Base-by-base conservation (phyloP, 192 early-diverging fungal species). In the Funneliformis mosseae region DNA sequence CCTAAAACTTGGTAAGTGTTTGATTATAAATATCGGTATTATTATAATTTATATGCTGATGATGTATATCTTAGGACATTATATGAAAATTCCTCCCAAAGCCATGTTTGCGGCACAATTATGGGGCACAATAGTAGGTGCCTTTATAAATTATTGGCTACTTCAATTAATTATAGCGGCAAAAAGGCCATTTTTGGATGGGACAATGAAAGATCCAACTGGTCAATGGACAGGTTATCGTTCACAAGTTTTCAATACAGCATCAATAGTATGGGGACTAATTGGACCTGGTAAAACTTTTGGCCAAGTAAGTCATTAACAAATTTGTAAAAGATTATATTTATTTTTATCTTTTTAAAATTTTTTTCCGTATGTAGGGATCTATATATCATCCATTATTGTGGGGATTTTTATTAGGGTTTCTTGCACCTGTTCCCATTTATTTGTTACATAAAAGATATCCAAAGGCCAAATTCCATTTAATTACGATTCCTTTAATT, bases 61-160 rank as follows among this genome's bases (percentile, higher is more conserved):
- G 5, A 48, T 12, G 9, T 46, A n/a, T n/a, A n/a, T 72, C 27
- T 71, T 73, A 73, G 92, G 91, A 0, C 91, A 92, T 62, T 93
- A 93, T 84, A 88, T 91, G 84, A 93, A 94, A 83, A 89, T 93
- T 27, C 88, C 91, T 2, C 94, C 94, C 27, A 84, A 86, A 46
- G 77, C 84, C 33, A 87, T 95, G 84, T 92, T 94, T 82, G 73
- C 85, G 21, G 83, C 86, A 18, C 93, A 94, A 80, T 62, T 91
- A 28, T 33, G 84, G 21, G 90, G 92, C 23, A 93, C 92, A 8
- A 18, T 87, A 10, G 66, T 89, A n/a, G 82, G 84, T 27, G 66
- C 81, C 4, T 73, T 83, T 9, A 76, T 89, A 38, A 87, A 85
- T 70, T 83, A 86, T 59, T 74, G 78, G 23, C 78, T 84, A 4